Evolutionary conservation across 495 filamentous ascomycete genomes (phyloP).

Genomic region (Lentithecium fluviatile): DNA sequence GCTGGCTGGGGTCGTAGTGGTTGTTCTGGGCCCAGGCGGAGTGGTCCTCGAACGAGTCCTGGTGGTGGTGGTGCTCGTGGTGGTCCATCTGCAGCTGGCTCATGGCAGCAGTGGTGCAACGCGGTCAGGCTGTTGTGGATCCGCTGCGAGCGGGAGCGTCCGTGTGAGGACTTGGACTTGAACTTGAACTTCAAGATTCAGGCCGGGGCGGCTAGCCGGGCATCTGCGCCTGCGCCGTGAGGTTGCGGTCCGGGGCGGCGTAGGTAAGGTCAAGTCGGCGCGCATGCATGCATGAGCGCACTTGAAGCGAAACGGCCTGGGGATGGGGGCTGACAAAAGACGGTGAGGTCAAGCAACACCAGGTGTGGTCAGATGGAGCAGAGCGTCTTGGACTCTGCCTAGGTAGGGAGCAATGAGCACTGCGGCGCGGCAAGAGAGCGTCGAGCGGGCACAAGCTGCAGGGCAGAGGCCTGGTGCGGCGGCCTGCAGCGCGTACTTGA

Average conservation of each 20-base stretch:
- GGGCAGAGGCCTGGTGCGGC: conserved; percentile 11
- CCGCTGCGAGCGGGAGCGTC: conserved; percentile 27
- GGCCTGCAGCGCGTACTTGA: conserved; percentile 28
- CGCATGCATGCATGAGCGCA: conserved; percentile 40
- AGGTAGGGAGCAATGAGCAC: not conserved
- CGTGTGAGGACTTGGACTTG: conserved; percentile 25
- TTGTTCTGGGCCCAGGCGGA: conserved; percentile 35
- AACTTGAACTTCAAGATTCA: not conserved
- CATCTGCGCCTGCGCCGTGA: conserved; percentile 27
- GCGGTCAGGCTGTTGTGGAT: conserved; percentile 21
- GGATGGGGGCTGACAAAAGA: conserved; percentile 11
- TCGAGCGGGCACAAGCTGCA: conserved; percentile 9
- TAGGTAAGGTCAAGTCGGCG: conserved; percentile 29
- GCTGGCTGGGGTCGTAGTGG: conserved; percentile 40
- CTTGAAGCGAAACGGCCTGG: conserved; percentile 35
- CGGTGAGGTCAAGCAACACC: conserved; percentile 6
- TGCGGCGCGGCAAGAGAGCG: conserved; percentile 24
- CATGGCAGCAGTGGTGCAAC: conserved; percentile 34
- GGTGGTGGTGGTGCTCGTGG: conserved; percentile 41
- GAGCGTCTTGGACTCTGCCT: not conserved
- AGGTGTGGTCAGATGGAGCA: conserved; percentile 6
- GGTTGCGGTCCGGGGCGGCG: conserved; percentile 27
- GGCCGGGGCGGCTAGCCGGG: conserved; percentile 21
- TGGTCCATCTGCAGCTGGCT: conserved; percentile 45
- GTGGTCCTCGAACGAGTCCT: conserved; percentile 39